Evolutionary conservation across 2,329 filamentous ascomycete species (phyloP), one percentile per base, ranked within the genome.

Genomic region (Lojkania enalia): DNA sequence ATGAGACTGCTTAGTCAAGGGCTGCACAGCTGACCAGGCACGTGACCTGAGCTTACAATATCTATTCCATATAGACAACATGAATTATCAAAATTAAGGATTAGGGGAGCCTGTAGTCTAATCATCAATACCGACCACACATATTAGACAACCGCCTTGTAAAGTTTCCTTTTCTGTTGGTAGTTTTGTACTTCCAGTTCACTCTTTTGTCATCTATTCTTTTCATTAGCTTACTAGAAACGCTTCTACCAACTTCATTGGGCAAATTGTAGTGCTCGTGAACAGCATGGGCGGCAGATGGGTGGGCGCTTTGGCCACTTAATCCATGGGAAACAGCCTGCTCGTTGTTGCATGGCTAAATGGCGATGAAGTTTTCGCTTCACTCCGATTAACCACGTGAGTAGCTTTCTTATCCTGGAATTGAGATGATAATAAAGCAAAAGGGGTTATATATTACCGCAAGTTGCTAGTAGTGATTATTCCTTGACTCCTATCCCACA

Each of bases 261-360:
- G 74, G 5, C 77, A 81, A 56, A 70, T 83, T 33, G 57, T 64
- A 38, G 61, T 54, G 11, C 66, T 64, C 11, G 73, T 79, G 14
- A 72, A 74, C 44, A 69, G 74, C 46, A 70, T 67, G 15, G 66
- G 63, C 2, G 67, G 63, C 2, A 76, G 77, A 44, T 83, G 77
- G 72, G 76, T 72, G 27, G 78, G 75, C 52, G 68, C 80, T 32
- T 74, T 74, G 14, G 67, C 80, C 45, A 71, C 71, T 4, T 72
- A 74, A 5, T 61, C 67, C 35, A 82, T 82, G 79, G 60, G 70
- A 23, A 68, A 70, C 35, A 72, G 73, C 31, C 68, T 80, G 9
- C 69, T 82, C 6, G 61, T 81, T n/a, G 72, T 75, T 6, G 76
- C 76, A n/a, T 82, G 77, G 76, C 73, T 77, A 2, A 74, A 77